Base-by-base conservation (phyloP, 169 alveolate genomes). In the Babesia gibsoni region DNA sequence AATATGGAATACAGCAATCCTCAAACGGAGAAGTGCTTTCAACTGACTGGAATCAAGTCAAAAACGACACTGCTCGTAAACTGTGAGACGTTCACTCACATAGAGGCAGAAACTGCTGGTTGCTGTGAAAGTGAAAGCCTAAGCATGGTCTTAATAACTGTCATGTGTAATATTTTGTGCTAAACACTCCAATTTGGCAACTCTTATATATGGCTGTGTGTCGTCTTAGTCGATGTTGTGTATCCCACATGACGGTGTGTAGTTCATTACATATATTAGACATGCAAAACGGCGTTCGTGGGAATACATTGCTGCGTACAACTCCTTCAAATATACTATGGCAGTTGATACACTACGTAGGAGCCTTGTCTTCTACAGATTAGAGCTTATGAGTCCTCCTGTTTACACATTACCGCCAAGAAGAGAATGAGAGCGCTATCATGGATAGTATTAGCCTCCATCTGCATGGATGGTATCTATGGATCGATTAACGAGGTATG, bases 1-100 rank as follows among this genome's bases (percentile, higher is more conserved):
- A n/a, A 37, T 18, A 0, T 25, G 20, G 53, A 65, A 10, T 12
- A 8, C 53, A 74, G 84, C 42, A 66, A 29, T 29, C 73, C n/a
- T 78, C 87, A n/a, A 36, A 54, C 8, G 82, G 87, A 16, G 45
- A 41, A 23, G 54, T 27, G 22, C 23, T 78, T 12, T 67, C 82
- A 23, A 67, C 82, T 20, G 52, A 78, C 56, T 67, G 75, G 82
- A 20, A 78, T 20, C 35, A 39, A 1, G 82, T 64, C 48, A 74
- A 74, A 29, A 78, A 64, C 22, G 23, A 56, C 27, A 20, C 22
- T 56, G 35, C 3, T 20, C 2, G n/a, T 7, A 1, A 53, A 25
- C 29, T 5, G 23, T 22, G 2, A 22, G 41, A 12, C 18, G 1
- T 23, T 67, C 1, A 56, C 39, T 9, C n/a, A 1, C 30, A 3